Evolutionary conservation across 2,329 filamentous ascomycete genomes (phyloP), one percentile per base, ranked within the genome.

Genomic region (Penicillium sp.): DNA sequence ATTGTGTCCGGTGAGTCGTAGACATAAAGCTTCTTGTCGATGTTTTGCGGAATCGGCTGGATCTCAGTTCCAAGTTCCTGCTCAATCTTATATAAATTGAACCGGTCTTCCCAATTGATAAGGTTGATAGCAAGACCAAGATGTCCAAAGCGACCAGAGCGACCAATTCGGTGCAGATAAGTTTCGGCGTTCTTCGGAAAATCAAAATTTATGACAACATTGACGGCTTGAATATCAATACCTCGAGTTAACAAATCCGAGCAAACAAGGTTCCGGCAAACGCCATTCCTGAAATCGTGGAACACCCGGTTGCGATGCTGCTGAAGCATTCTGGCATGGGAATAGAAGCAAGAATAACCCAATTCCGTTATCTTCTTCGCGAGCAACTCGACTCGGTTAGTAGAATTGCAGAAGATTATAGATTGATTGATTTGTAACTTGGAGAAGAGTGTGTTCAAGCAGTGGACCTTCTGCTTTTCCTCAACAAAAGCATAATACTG

Each of bases 341-440:
- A 97, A 75, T 98, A 98, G 75, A 97, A 98, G 75, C 93, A 98
- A 1, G 93, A 98, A 73, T 98, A 98, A 57, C 93, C 93, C 57
- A 98, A 82, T 70, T 98, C 94, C 41, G 94, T 98, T 65, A 98
- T 98, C 73, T 98, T 98, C 79, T 98, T 98, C 44, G 93, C 93
- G 26, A 98, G 81, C 45, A 98, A 79, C 73, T 98, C 93, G 53
- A 98, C 93, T 57, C 93, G 88, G 71, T 97, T 97, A 47, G 93
- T 98, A 35, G 93, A 98, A 73, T 98, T 98, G 75, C 93, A 98
- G 76, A 98, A 98, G 69, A 98, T 98, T 75, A 98, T 98, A 55
- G 94, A 98, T 76, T 98, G 93, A 74, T 98, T 98, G 75, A 98
- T 98, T 72, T 98, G 91, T 15, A 98, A 82, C 73, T 96, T 95